Evolutionary conservation across 1,139 yeast genomes (phyloP), one percentile per base, ranked within the genome.

Genomic region (Scheffersomyces illinoinensis): DNA sequence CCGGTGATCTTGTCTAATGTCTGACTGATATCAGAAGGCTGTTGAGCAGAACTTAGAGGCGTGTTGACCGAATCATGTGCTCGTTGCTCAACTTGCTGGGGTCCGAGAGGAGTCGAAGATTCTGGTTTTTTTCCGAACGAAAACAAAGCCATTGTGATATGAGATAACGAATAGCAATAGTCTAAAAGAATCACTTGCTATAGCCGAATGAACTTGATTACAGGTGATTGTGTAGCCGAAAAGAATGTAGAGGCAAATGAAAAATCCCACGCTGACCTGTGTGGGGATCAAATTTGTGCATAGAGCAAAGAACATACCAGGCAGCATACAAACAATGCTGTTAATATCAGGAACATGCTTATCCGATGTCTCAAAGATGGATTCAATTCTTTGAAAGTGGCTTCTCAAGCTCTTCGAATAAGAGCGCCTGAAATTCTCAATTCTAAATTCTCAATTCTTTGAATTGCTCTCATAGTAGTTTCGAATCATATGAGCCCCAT

Each of bases 1-100:
- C 65, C 68, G 24, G 75, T 60, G 48, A 78, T 71, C 61, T 78
- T 81, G 50, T 71, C 68, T 58, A 79, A 71, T 0, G 84, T 79
- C 47, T 76, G 75, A 7, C 76, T 71, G 52, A 79, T 77, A 59
- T 79, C 83, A 1, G 79, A 71, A 18, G 59, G 61, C 12, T 57
- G 61, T 12, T 61, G 56, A 3, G 68, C 66, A 33, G 43, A 33
- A 33, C 43, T 14, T 17, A 33, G 17, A 21, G 66, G 62, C 50
- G 71, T 54, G 33, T 68, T 66, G 43, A 76, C 61, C 4, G 75
- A 71, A 10, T 64, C 67, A 62, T 79, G 83, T 0, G 82, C 74
- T 46, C 73, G 71, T 61, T 80, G 84, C 59, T 75, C 75, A 1
- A 77, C 56, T 57, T 74, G 79, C 1, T 54, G 53, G 12, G 68